Conservation (phyloP, 208 protist species). For the Trypanosoma avium region DNA sequence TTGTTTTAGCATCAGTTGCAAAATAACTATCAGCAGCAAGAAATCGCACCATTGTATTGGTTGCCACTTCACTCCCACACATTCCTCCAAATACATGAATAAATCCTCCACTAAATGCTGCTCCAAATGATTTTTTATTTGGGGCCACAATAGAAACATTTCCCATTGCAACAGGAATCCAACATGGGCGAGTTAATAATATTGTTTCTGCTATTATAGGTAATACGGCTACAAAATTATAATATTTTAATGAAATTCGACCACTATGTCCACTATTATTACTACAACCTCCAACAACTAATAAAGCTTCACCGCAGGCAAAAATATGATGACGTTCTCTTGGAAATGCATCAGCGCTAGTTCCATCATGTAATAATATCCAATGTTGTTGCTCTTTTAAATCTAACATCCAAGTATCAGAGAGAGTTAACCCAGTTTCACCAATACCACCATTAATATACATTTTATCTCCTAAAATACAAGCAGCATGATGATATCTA, state of each 20-base stretch:
- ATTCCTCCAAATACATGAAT: slow-evolving; percentile 84
- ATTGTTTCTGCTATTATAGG: slow-evolving; percentile 31
- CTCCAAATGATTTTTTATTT: slow-evolving; percentile 62
- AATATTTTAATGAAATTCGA: slow-evolving; percentile 53
- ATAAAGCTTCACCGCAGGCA: slow-evolving; percentile 61
- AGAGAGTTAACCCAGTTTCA: slow-evolving; percentile 32
- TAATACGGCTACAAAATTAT: slow-evolving; percentile 74
- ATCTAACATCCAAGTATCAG: slow-evolving; percentile 73
- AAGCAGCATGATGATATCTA: slow-evolving; percentile 68
- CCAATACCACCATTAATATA: slow-evolving; percentile 72
- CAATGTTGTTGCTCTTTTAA: slow-evolving; percentile 44
- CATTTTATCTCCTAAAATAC: slow-evolving; percentile 47
- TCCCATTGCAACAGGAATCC: slow-evolving; percentile 81
- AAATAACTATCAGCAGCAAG: slow-evolving; percentile 81
- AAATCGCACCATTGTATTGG: slow-evolving; percentile 75
- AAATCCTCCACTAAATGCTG: slow-evolving; percentile 76
- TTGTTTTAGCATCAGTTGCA: slow-evolving; percentile 32
- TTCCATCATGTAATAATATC: slow-evolving; percentile 59
- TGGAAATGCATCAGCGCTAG: slow-evolving; percentile 56
- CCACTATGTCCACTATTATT: slow-evolving; percentile 32
- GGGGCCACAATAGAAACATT: slow-evolving; percentile 71
- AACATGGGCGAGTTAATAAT: too few species aligned
- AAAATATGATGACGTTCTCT: slow-evolving; percentile 73
- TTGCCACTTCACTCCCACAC: slow-evolving; percentile 58
- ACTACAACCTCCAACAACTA: slow-evolving; percentile 76